Conservation (phyloP, 1,139 yeast genomes). For the Pichia sp. region DNA sequence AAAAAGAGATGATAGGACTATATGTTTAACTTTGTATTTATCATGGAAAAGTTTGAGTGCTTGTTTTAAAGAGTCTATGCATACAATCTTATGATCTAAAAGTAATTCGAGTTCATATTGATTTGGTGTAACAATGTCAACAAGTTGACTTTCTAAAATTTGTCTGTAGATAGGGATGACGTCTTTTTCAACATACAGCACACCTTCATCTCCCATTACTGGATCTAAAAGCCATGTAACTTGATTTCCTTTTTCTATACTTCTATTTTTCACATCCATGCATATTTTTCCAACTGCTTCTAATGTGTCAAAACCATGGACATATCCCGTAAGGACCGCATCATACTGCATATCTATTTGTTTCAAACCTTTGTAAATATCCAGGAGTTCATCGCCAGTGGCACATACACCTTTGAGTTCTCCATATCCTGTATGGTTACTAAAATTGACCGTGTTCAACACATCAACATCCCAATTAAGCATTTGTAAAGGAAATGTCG, state of each 20-base stretch:
- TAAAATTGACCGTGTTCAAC: constrained; percentile 73
- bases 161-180: constrained; percentile 65
- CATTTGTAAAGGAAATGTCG: constrained; percentile 75
- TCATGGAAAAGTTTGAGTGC: constrained; percentile 52
- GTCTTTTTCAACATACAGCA: constrained; percentile 69
- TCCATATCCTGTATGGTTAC: constrained; percentile 86
- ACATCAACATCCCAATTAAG: constrained; percentile 86
- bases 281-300: constrained; percentile 45
- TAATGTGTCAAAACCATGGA: constrained; percentile 57
- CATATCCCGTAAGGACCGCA: constrained; percentile 70
- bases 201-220: constrained; percentile 91
- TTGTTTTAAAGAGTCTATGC: constrained; percentile 39
- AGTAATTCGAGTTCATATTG: constrained; percentile 85
- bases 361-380: constrained; percentile 46
- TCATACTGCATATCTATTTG: constrained; percentile 48
- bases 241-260: constrained; percentile 15
- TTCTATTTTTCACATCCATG: constrained; percentile 26
- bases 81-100: constrained; percentile 49
- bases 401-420: constrained; percentile 44
- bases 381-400: constrained; percentile 40
- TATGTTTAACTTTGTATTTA: constrained; percentile 51
- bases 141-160: constrained; percentile 49
- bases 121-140: constrained; percentile 82
- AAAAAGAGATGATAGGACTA: constrained; percentile 66
- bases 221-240: constrained; percentile 77